phyloP scores from a whole-genome alignment of 192 early-diverging fungal genomes.

The Coemansia sp. region DNA sequence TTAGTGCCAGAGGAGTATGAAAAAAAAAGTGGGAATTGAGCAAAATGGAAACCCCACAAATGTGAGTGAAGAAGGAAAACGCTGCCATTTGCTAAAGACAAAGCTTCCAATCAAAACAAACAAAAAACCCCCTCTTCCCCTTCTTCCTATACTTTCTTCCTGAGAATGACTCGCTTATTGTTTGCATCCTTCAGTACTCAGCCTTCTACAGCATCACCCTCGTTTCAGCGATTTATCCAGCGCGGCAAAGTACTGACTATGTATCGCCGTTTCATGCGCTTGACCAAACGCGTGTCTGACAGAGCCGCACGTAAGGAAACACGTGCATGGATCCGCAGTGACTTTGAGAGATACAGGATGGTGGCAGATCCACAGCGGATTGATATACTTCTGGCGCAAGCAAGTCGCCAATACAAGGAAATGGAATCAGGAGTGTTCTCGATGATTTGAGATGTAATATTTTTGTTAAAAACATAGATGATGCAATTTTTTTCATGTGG shows the following conservation, averaged over 20 bases:
- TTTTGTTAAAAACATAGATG: not conserved
- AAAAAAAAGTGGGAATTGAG: not conserved
- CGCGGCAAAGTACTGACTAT: conserved; percentile 41
- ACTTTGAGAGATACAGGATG: conserved; percentile 39
- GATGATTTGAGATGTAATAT: conserved; percentile 13
- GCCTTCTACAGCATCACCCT: conserved; percentile 13
- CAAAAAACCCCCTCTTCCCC: no score
- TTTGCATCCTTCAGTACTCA: not conserved
- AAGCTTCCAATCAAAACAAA: not conserved
- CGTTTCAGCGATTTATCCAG: conserved; percentile 48
- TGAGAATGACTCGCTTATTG: not conserved
- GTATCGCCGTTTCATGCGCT: conserved; percentile 53
- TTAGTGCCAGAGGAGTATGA: not conserved
- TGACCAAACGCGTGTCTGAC: conserved; percentile 40
- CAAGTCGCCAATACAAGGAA: conserved; percentile 48
- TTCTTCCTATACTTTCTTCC: not conserved
- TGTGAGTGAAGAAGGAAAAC: not conserved
- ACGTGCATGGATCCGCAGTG: conserved; percentile 41
- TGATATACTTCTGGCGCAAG: conserved; percentile 45
- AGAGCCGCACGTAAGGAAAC: conserved; percentile 25
- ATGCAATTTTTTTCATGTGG: not conserved
- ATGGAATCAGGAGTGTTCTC: conserved; percentile 43
- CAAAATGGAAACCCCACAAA: not conserved
- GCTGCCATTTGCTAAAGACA: not conserved
- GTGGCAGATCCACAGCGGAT: conserved; percentile 33